These are phyloP conservation scores for Colletotrichum magnum DNA, from an alignment of 2,329 filamentous ascomycete species.

Conservation along the genomic window DNA sequence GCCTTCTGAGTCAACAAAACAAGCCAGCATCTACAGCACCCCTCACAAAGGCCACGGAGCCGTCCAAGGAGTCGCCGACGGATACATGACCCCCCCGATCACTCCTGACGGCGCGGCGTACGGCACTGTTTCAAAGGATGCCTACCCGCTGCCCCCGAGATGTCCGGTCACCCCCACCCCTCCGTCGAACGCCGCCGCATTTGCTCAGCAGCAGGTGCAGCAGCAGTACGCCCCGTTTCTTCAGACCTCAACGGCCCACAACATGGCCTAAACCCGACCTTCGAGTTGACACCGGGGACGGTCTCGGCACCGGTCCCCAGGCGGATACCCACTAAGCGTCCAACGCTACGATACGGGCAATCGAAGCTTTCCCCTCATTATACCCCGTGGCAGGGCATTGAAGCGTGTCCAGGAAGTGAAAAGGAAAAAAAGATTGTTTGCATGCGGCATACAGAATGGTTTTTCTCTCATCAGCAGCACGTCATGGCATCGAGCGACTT, in stretches of 20 bases:
- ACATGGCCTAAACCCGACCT: conserved; percentile 44
- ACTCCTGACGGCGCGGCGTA: conserved; percentile 80
- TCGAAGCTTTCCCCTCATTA: conserved; percentile 31
- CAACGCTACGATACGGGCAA: conserved; percentile 38
- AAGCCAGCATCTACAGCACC: conserved; percentile 78
- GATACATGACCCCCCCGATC: conserved; percentile 88
- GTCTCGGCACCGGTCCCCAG: conserved; percentile 5
- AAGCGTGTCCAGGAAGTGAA: conserved; percentile 36
- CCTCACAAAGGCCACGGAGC: conserved; percentile 82
- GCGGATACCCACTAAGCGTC: conserved; percentile 24
- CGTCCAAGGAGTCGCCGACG: conserved; percentile 74
- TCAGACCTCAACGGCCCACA: conserved; percentile 54
- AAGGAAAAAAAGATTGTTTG: conserved; percentile 40
- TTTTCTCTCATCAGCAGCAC: conserved; percentile 52
- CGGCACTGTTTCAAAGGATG: conserved; percentile 61
- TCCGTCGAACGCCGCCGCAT: conserved; percentile 56
- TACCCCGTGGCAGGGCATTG: conserved; percentile 25
- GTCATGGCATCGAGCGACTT: conserved; percentile 62
- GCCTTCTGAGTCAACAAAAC: conserved; percentile 67
- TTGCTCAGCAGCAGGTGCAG: conserved; percentile 56
- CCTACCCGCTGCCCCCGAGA: conserved; percentile 64
- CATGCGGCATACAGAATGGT: conserved; percentile 52
- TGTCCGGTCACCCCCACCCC: conserved; percentile 76
- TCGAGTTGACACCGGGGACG: conserved; percentile 23
- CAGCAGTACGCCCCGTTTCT: conserved; percentile 62